Evolutionary conservation across 1,139 yeast species (phyloP), one percentile per base, ranked within the genome.

Genomic region (Zygotorulaspora mrakii): DNA sequence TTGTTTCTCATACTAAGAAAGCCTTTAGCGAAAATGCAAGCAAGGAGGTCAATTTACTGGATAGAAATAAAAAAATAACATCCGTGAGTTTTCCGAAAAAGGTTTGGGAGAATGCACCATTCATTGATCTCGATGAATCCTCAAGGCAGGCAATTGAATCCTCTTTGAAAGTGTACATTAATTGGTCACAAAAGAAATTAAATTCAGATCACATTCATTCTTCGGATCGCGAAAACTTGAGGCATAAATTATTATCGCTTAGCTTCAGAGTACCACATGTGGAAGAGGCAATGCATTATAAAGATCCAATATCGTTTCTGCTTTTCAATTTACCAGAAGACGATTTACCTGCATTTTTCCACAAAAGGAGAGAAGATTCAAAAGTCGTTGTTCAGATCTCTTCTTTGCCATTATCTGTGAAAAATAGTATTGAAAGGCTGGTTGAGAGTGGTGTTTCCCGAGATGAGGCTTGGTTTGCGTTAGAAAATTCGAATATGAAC

Each of bases 241-340:
- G 47, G 40, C 40, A 43, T 7, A 47, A 52, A 20, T 42, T 68
- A 6, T n/a, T 52, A 7, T 38, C 54, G 4, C 62, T 86, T 4
- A 95, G 95, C 0, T 91, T 91, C 54, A 73, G 91, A 45, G 62
- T 65, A 26, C 58, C 74, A 2, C 96, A 89, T 55, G 76, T 83
- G 1, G 64, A 67, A 3, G 97, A 91, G 54, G 79, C 96, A 0
- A 65, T 85, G 39, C 65, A 69, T 25, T 83, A 83, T 53, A 74
- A 87, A 2, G 73, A 74, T 41, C 74, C 84, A 1, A 64, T 86
- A 25, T 94, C 91, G 38, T 91, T 95, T 86, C 71, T 89, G 16
- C 64, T 89, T 10, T 81, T 89, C 52, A 94, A 89, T 55, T 74
- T 89, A 2, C 97, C 97, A 0, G 96, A 89, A 54, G 97, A 88